These are phyloP conservation scores for Blastobotrys elegans DNA, from an alignment of 1,139 yeast species.

Conservation along the genomic window DNA sequence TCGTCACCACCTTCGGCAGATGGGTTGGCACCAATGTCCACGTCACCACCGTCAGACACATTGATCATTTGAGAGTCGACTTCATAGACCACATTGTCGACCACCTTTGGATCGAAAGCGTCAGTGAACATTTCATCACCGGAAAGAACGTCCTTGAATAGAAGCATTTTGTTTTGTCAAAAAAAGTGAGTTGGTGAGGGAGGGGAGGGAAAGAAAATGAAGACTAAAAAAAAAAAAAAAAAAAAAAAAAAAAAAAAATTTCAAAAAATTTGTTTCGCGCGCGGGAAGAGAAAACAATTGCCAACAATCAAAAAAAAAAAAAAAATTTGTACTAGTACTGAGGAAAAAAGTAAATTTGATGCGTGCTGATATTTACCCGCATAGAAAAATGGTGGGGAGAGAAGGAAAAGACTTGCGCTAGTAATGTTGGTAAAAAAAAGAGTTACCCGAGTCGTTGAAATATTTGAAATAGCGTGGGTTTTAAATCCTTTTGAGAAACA, in stretches of 20 bases:
- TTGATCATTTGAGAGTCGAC: conserved; percentile 93
- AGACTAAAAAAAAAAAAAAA: neutral
- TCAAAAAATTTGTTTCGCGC: neutral
- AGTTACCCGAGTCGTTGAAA: too few relatives aligned
- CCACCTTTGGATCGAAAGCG: conserved; percentile 85
- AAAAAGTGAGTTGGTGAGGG: neutral
- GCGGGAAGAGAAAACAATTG: neutral
- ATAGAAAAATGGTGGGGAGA: neutral
- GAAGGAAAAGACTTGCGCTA: conserved; percentile 3
- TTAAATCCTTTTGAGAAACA: too few relatives aligned
- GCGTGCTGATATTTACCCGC: neutral
- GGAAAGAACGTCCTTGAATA: conserved; percentile 66
- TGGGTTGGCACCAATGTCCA: conserved; percentile 99
- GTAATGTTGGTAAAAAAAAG: too few relatives aligned
- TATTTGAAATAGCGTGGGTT: too few relatives aligned
- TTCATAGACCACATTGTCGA: conserved; percentile 90
- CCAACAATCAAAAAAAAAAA: neutral
- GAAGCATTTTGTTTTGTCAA: conserved; percentile 28
- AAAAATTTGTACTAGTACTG: too few relatives aligned
- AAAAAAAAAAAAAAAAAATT: too few relatives aligned
- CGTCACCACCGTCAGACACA: conserved; percentile 62
- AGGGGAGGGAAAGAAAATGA: neutral
- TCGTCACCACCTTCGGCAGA: conserved; percentile 96
- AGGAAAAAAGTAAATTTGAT: neutral
- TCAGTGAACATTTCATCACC: conserved; percentile 96